Conservation (phyloP, 345 rosid genomes). For the Eucalyptus camaldulensis region DNA sequence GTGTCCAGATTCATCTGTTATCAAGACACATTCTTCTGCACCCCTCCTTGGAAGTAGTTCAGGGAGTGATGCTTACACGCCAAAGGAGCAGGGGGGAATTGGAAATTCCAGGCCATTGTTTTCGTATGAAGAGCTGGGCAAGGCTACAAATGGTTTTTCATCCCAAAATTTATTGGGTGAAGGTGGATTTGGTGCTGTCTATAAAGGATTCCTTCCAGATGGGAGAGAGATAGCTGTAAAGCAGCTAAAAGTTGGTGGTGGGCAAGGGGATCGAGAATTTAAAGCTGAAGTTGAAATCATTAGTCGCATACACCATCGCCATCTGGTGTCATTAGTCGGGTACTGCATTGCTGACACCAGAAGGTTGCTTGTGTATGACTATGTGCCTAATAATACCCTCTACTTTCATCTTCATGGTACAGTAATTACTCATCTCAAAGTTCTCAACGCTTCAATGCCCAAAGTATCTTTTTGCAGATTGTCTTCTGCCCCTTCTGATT, state of each 20-base stretch:
- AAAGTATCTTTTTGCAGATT: neutral
- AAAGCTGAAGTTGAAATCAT: conserved; percentile 92
- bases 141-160: conserved; percentile 75
- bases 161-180: conserved; percentile 75
- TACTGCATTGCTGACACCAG: conserved; percentile 75
- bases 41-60: conserved; percentile 57
- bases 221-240: conserved; percentile 84
- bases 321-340: conserved; percentile 91
- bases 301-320: conserved; percentile 87
- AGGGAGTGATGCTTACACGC: conserved; percentile 36
- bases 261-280: conserved; percentile 92
- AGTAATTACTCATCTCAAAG: neutral
- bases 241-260: conserved; percentile 74
- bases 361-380: conserved; percentile 84
- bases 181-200: conserved; percentile 92
- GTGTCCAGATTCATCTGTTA: conserved; percentile 37
- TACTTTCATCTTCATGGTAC: conserved; percentile 95
- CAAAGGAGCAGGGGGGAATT: conserved; percentile 50
- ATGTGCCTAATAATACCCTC: conserved; percentile 76
- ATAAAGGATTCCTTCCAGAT: conserved; percentile 75
- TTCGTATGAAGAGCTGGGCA: conserved; percentile 56
- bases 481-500: neutral
- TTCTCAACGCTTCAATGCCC: neutral
- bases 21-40: conserved; percentile 50
- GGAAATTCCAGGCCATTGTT: conserved; percentile 69